Evolutionary conservation across 768 basidiomycete species (phyloP).

Genomic region (Lentinula aciculospora): DNA sequence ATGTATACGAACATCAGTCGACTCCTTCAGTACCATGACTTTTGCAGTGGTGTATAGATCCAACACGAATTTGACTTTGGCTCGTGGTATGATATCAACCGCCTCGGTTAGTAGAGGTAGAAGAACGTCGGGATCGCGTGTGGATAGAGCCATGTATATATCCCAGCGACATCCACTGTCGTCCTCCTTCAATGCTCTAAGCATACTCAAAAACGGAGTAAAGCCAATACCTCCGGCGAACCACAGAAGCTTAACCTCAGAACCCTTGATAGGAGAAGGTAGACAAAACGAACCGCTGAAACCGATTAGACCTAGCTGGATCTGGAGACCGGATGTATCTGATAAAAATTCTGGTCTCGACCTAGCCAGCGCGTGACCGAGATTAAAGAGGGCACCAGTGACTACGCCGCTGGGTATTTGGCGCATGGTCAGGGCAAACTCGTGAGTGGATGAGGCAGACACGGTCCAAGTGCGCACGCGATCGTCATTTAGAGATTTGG

Average conservation of each 20-base stretch:
- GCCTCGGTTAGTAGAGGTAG: conserved; percentile 34
- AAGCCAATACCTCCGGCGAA: conserved; percentile 63
- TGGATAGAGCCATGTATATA: conserved; percentile 44
- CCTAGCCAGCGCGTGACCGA: conserved; percentile 36
- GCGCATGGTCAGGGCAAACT: conserved; percentile 49
- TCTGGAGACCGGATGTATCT: conserved; percentile 30
- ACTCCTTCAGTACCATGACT: conserved; percentile 7
- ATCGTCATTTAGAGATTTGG: conserved; percentile 50
- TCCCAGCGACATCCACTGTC: conserved; percentile 20
- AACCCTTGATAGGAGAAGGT: conserved; percentile 7
- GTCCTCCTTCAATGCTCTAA: conserved; percentile 18
- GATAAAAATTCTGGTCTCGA: conserved; percentile 33
- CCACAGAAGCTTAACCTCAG: conserved; percentile 36
- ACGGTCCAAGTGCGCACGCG: conserved; percentile 63
- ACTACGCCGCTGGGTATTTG: conserved; percentile 46
- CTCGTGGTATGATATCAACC: conserved; percentile 4
- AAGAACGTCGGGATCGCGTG: conserved; percentile 48
- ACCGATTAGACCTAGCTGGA: conserved; percentile 44
- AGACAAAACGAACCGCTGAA: conserved; percentile 49
- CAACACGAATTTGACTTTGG: background rate
- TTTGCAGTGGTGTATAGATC: background rate
- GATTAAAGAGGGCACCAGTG: conserved; percentile 49
- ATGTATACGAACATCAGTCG: conserved; percentile 10
- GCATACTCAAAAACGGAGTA: conserved; percentile 59
- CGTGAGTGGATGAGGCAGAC: conserved; percentile 27